Base-by-base conservation (phyloP, 139 green algal genomes). In the Volvox africanus region DNA sequence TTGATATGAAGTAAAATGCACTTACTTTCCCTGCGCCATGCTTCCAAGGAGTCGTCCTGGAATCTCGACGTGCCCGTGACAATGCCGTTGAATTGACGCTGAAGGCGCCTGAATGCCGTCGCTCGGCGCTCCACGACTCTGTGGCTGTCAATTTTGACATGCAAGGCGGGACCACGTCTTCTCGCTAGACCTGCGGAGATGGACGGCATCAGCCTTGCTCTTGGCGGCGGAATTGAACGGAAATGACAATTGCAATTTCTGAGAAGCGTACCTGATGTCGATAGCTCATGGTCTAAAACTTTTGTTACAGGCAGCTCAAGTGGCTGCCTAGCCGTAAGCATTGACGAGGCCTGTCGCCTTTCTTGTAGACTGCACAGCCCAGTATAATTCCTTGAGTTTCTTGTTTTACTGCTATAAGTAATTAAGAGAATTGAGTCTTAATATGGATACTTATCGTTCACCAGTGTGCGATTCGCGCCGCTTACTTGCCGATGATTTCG, bases 61-160 rank as follows among this genome's bases (percentile, higher is more conserved):
- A 75, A 89, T n/a, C 85, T 69, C 0, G 85, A 82, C 18, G 85
- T 68, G 19, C 85, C 69, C 44, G 68, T 16, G 18, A 89, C 85
- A 1, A 89, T 44, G 36, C 37, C 85, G 12, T 26, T 73, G 85
- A 89, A 89, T 33, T 89, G 85, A 0, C 44, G 71, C 2, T 71
- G 50, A 19, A 89, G 69, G 1, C 69, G 69, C n/a, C 76, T 89
- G 17, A 89, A 30, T 50, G 82, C 85, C 1, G 18, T 61, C 11
- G 36, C 61, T 1, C 85, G 85, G 17, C 85, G 37, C n/a, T 89
- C 85, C 2, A 89, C 69, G 0, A 89, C 44, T 32, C 85, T n/a
- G 21, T 73, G 37, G 14, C n/a, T 30, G 35, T 89, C 85, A 16
- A 75, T 1, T 35, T 82, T 73, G 0, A 79, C 28, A 44, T 78